These are phyloP conservation scores for Sugiyamaella mastotermitis DNA, from an alignment of 805 yeast genomes.

Conservation along the genomic window DNA sequence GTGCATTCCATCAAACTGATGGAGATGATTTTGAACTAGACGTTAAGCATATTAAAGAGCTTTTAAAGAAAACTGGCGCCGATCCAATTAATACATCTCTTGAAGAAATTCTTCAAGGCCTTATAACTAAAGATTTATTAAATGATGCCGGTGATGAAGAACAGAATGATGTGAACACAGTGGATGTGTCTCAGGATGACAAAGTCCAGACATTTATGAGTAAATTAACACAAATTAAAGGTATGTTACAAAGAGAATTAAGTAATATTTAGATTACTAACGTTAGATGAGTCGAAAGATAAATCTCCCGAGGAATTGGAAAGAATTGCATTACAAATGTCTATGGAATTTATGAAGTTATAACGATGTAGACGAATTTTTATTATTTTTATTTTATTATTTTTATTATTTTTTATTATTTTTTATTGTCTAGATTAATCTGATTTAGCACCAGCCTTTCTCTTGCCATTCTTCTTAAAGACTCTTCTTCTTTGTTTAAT, in stretches of 20 bases:
- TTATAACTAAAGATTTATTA: neutral
- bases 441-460: constrained; percentile 9
- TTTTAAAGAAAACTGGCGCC: neutral
- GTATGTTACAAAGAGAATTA: neutral
- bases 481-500: constrained; percentile 79
- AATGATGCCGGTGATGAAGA: neutral
- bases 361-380: neutral
- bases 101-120: neutral
- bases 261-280: neutral
- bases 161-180: neutral
- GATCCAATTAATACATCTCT: neutral
- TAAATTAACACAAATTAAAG: neutral
- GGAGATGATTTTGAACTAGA: constrained; percentile 1
- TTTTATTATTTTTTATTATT: too few species aligned
- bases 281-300: neutral
- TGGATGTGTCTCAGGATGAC: neutral
- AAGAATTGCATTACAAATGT: too few species aligned
- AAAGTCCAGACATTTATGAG: neutral
- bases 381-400: neutral
- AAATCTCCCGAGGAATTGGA: too few species aligned
- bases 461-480: constrained; percentile 26
- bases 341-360: neutral
- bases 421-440: constrained; percentile 2
- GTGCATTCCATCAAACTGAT: neutral
- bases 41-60: neutral